Conservation (phyloP, 2,329 filamentous ascomycete species). For the Arthrobotrys megalospora region DNA sequence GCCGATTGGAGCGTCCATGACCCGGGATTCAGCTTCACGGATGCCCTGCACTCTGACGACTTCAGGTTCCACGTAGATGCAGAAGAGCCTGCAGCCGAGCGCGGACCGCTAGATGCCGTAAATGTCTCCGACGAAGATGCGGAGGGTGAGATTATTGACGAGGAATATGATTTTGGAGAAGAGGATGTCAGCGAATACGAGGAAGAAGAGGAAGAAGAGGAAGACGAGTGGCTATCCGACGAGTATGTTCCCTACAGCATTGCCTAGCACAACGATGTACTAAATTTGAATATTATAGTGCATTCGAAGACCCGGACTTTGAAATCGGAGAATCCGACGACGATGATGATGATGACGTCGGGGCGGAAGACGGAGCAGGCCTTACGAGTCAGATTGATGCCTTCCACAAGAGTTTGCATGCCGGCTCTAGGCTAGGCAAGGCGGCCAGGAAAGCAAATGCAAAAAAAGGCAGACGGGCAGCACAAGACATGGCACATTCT, state of each 20-base stretch:
- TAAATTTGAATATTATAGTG: slow-evolving; percentile 23
- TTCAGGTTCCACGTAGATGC: slow-evolving; percentile 30
- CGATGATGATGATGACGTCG: slow-evolving; percentile 49
- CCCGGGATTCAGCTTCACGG: slow-evolving; percentile 56
- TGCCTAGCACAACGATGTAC: neutral
- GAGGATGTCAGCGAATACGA: slow-evolving; percentile 56
- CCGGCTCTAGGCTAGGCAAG: slow-evolving; percentile 46
- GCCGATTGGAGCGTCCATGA: slow-evolving; percentile 48
- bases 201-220: slow-evolving; percentile 53
- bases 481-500: slow-evolving; percentile 63
- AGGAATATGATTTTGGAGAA: slow-evolving; percentile 47
- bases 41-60: slow-evolving; percentile 57
- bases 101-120: slow-evolving; percentile 40
- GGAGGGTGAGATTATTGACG: slow-evolving; percentile 53
- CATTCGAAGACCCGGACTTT: slow-evolving; percentile 44
- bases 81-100: slow-evolving; percentile 36
- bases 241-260: slow-evolving; percentile 25
- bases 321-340: slow-evolving; percentile 52
- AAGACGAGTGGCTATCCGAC: slow-evolving; percentile 56
- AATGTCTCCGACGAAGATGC: slow-evolving; percentile 54
- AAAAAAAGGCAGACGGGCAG: slow-evolving; percentile 59
- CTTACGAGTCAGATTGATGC: slow-evolving; percentile 54
- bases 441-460: slow-evolving; percentile 30
- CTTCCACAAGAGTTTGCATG: slow-evolving; percentile 53
- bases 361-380: slow-evolving; percentile 36